phyloP scores from a whole-genome alignment of 2,329 filamentous ascomycete genomes.

The Cladobotryum protrusum region DNA sequence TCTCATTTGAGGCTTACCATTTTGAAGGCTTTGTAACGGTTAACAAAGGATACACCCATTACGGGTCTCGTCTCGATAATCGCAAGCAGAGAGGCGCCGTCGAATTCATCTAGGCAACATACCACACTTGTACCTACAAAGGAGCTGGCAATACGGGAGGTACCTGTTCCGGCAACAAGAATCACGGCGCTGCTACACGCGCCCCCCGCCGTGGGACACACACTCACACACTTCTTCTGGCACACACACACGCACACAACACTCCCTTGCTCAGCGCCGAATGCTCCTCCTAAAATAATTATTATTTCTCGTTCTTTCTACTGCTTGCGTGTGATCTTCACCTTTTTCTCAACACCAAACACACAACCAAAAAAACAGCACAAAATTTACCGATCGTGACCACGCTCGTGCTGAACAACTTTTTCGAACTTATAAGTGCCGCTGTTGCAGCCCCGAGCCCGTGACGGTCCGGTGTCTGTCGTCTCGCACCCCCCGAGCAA shows the following conservation, averaged over 20 bases:
- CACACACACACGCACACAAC: slow-evolving; percentile 13
- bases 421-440: slow-evolving; percentile 5
- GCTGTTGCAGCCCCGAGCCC: slow-evolving; percentile 19
- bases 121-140: slow-evolving; percentile 8
- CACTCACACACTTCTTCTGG: slow-evolving; percentile 18
- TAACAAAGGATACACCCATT: not conserved
- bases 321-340: slow-evolving; percentile 10
- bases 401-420: not conserved
- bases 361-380: not conserved
- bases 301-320: slow-evolving; percentile 11
- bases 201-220: slow-evolving; percentile 23
- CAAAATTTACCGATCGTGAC: not conserved
- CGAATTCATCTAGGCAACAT: slow-evolving; percentile 22
- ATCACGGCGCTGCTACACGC: slow-evolving; percentile 18
- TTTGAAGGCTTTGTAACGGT: no score
- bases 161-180: slow-evolving; percentile 5
- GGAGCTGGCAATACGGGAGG: not conserved
- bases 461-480: slow-evolving; percentile 28
- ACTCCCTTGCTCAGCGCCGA: slow-evolving; percentile 13
- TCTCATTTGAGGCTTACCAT: no score
- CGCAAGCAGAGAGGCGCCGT: slow-evolving; percentile 24
- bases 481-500: slow-evolving; percentile 28
- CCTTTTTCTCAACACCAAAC: slow-evolving; percentile 12
- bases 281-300: slow-evolving; percentile 16
- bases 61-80: slow-evolving; percentile 21